A percentile compares a stretch with the other conserved stretches of the same genome.
These are phyloP conservation scores for Gymnopilus junonius DNA, from an alignment of 768 basidiomycete species.

Conservation along the genomic window DNA sequence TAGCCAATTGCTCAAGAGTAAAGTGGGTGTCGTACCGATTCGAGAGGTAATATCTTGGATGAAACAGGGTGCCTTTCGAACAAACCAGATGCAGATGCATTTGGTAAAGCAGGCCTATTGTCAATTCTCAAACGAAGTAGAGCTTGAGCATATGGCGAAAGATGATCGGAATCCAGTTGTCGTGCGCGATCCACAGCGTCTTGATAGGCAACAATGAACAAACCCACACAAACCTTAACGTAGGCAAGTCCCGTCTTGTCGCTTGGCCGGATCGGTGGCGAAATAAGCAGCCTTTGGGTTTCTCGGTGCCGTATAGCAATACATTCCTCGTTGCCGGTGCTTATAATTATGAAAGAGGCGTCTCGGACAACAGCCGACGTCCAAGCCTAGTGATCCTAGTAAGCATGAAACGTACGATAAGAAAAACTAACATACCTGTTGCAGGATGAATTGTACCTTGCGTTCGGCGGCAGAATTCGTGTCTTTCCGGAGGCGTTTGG, in stretches of 20 bases:
- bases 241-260: not conserved
- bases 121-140: not conserved
- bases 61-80: not conserved
- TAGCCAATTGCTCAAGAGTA: not conserved
- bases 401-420: not conserved
- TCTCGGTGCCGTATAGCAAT: constrained; percentile 14
- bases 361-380: constrained; percentile 4
- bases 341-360: constrained; percentile 10
- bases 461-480: not conserved
- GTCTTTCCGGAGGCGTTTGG: not conserved
- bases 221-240: not conserved
- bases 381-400: constrained; percentile 7
- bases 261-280: constrained; percentile 1
- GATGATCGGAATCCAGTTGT: not conserved
- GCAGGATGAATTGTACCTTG: not conserved
- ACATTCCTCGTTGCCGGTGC: constrained; percentile 9
- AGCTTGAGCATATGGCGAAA: not conserved
- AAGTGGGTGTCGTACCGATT: not conserved
- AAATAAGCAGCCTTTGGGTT: constrained; percentile 12
- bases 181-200: not conserved
- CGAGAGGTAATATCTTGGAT: not conserved
- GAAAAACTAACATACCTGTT: not conserved
- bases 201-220: not conserved
- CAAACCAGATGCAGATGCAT: too few species aligned
- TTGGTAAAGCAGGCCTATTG: too few species aligned